These are phyloP conservation scores for Agrocybe praecox DNA, from an alignment of 768 basidiomycete species.

Conservation along the genomic window DNA sequence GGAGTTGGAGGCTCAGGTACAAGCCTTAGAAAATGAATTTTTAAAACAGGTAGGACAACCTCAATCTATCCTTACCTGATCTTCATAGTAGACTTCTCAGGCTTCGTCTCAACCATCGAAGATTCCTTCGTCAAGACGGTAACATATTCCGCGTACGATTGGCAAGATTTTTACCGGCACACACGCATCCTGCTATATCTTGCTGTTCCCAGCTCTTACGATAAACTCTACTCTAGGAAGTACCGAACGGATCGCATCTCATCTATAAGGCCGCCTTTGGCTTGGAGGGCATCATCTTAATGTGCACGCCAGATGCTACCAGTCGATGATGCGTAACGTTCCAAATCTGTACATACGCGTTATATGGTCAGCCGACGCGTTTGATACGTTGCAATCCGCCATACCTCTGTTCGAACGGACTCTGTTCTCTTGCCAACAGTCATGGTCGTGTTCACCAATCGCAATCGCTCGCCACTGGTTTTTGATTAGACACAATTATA, in stretches of 20 bases:
- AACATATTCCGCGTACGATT: background rate
- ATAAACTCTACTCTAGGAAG: too few relatives aligned
- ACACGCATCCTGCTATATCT: too few relatives aligned
- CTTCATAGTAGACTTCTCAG: background rate
- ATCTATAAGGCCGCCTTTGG: slow-evolving; percentile 12
- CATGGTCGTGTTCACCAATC: slow-evolving; percentile 54
- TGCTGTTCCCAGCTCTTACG: too few relatives aligned
- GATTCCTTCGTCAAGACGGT: background rate
- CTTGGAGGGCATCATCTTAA: slow-evolving; percentile 54
- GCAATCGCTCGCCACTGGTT: slow-evolving; percentile 49
- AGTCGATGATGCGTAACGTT: slow-evolving; percentile 52
- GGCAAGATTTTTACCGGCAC: too few relatives aligned
- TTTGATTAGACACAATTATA: background rate
- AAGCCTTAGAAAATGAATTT: slow-evolving; percentile 63
- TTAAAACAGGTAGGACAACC: slow-evolving; percentile 29
- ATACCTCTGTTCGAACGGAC: slow-evolving; percentile 55
- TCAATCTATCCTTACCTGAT: too few relatives aligned
- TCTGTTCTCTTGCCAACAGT: slow-evolving; percentile 47
- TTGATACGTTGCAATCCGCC: background rate
- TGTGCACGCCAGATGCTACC: slow-evolving; percentile 55
- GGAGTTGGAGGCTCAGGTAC: slow-evolving; percentile 65
- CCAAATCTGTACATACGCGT: slow-evolving; percentile 49
- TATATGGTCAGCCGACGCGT: background rate
- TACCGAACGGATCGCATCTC: background rate
- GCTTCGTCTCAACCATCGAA: background rate